phyloP scores from a whole-genome alignment of 495 filamentous ascomycete species.

The Staphylotrichum longicolle region DNA sequence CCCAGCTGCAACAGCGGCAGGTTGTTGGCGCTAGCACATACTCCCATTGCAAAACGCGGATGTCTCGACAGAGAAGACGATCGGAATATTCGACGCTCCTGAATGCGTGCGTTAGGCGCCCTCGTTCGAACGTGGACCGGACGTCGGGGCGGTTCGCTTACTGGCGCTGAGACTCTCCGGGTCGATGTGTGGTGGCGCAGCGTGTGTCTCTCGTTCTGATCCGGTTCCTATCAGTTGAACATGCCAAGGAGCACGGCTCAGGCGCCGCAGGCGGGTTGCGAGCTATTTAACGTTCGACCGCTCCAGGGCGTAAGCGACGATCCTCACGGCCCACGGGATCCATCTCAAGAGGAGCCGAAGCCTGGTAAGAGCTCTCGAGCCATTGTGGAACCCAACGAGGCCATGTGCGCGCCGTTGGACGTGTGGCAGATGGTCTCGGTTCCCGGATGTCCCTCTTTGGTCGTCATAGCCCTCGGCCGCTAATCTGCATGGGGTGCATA shows the following conservation, averaged over 20 bases:
- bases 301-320: neutral
- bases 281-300: slow-evolving; percentile 6
- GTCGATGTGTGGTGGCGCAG: too few species aligned
- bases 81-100: too few species aligned
- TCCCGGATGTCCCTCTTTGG: slow-evolving; percentile 24
- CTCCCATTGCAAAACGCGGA: neutral
- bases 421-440: slow-evolving; percentile 4
- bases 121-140: too few species aligned
- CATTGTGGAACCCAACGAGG: slow-evolving; percentile 20
- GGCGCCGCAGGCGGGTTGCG: neutral
- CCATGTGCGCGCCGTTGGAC: slow-evolving; percentile 19
- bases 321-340: slow-evolving; percentile 2
- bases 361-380: slow-evolving; percentile 1
- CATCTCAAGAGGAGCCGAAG: slow-evolving; percentile 5
- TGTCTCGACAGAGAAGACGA: too few species aligned
- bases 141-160: too few species aligned
- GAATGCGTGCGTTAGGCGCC: too few species aligned
- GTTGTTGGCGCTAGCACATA: neutral
- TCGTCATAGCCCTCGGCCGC: slow-evolving; percentile 7
- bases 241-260: neutral
- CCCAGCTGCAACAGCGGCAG: too few species aligned
- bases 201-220: too few species aligned
- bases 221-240: neutral
- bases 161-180: too few species aligned
- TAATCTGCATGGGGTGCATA: slow-evolving; percentile 15